Conservation (phyloP, 2,329 filamentous ascomycete species). For the Colletotrichum incanum region DNA sequence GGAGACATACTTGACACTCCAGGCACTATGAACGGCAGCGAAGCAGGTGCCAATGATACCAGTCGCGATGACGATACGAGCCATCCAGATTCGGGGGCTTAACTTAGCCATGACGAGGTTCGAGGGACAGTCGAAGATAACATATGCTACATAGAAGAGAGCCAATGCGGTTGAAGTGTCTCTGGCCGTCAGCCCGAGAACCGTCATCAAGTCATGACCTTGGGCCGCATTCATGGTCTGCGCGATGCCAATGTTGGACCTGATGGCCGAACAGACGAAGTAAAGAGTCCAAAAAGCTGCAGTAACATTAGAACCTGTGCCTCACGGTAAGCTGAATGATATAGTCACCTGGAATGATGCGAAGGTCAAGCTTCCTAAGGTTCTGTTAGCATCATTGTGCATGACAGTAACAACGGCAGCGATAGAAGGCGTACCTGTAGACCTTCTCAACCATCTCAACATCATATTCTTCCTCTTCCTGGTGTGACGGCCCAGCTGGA, state of each 20-base stretch:
- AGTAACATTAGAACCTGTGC: not conserved
- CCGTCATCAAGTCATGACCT: conserved; percentile 81
- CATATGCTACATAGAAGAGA: conserved; percentile 93
- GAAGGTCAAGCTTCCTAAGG: conserved; percentile 67
- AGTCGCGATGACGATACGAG: conserved; percentile 89
- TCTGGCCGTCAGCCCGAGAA: conserved; percentile 78
- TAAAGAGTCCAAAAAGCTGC: conserved; percentile 90
- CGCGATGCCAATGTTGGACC: conserved; percentile 92
- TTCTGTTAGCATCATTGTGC: conserved; percentile 2
- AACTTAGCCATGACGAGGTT: conserved; percentile 91
- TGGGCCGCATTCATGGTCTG: conserved; percentile 88
- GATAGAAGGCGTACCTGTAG: conserved; percentile 57
- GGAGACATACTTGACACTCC: conserved; percentile 81
- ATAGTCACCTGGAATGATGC: conserved; percentile 71
- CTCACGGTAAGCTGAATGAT: not conserved
- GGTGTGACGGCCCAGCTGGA: conserved; percentile 38
- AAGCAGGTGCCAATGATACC: conserved; percentile 89
- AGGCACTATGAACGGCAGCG: conserved; percentile 84
- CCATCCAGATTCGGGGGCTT: conserved; percentile 92
- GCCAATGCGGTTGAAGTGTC: conserved; percentile 89
- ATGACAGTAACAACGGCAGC: not conserved
- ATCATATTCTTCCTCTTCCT: conserved; percentile 59
- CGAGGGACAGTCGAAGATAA: conserved; percentile 89
- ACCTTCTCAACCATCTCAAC: conserved; percentile 68
- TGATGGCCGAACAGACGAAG: conserved; percentile 92